Percentiles rank a stretch among this genome's conserved stretches.
Conservation (phyloP, 2,329 filamentous ascomycete species). For the Fusarium xyrophilum region DNA sequence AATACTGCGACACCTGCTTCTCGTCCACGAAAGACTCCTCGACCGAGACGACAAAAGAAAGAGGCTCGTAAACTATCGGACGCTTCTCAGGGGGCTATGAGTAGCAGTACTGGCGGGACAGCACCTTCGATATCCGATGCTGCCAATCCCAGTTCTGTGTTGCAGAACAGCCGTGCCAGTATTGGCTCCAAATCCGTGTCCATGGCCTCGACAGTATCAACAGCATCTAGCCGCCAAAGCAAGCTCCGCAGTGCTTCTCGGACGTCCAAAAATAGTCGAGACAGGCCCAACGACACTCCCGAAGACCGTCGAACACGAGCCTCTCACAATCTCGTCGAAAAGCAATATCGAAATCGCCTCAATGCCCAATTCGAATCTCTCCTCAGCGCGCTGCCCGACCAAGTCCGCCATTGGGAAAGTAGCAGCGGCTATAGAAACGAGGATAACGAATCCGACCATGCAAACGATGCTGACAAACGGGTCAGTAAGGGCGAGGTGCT, state of each 20-base stretch:
- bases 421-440: conserved; percentile 18
- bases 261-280: conserved; percentile 40
- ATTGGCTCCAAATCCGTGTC: conserved; percentile 35
- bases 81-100: conserved; percentile 22
- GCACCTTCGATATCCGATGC: conserved; percentile 33
- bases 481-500: conserved; percentile 42
- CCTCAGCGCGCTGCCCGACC: conserved; percentile 34
- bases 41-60: conserved; percentile 26
- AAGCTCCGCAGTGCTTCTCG: conserved; percentile 42
- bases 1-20: conserved; percentile 8
- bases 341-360: conserved; percentile 41
- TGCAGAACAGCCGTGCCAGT: conserved; percentile 38
- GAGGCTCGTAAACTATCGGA: conserved; percentile 33
- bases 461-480: conserved; percentile 34
- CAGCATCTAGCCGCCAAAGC: conserved; percentile 37
- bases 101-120: conserved; percentile 29
- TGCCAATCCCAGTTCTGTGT: conserved; percentile 36
- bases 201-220: conserved; percentile 36
- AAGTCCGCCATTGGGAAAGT: conserved; percentile 24
- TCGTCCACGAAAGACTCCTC: conserved; percentile 30
- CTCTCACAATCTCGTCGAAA: conserved; percentile 41
- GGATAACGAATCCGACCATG: conserved; percentile 34
- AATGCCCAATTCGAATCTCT: conserved; percentile 41
- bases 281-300: conserved; percentile 38
- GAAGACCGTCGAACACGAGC: conserved; percentile 42